These are phyloP conservation scores for Colletotrichum australisinense DNA, from an alignment of 2,329 filamentous ascomycete species.

Conservation along the genomic window DNA sequence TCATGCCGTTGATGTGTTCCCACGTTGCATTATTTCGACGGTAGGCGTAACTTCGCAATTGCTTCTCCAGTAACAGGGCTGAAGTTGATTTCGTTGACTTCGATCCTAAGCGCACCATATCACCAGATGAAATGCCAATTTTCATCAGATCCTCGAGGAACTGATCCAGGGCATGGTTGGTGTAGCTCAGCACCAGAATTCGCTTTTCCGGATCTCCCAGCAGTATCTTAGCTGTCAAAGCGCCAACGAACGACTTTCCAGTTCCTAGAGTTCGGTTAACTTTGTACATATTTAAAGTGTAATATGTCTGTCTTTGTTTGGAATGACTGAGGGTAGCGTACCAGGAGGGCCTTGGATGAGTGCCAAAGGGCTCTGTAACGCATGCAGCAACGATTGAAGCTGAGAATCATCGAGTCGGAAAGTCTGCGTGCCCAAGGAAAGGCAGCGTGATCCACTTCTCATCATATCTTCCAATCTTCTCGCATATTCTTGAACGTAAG, in stretches of 20 bases:
- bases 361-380: conserved; percentile 64
- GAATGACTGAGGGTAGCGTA: conserved; percentile 42
- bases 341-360: conserved; percentile 80
- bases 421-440: conserved; percentile 2
- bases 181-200: conserved; percentile 75
- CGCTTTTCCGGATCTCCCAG: conserved; percentile 58
- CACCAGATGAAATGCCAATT: conserved; percentile 60
- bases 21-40: conserved; percentile 48
- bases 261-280: conserved; percentile 62
- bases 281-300: not conserved
- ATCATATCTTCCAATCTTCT: not conserved
- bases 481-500: not conserved
- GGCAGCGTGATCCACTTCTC: not conserved
- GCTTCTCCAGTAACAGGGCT: conserved; percentile 57
- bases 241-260: conserved; percentile 81
- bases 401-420: conserved; percentile 58
- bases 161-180: conserved; percentile 75
- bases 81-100: conserved; percentile 65
- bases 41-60: conserved; percentile 43
- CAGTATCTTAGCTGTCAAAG: conserved; percentile 68
- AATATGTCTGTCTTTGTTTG: too few relatives aligned
- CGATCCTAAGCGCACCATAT: conserved; percentile 72
- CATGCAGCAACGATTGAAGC: conserved; percentile 63
- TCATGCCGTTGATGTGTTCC: conserved; percentile 54
- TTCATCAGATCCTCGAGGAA: conserved; percentile 71